Percentiles rank a stretch among this genome's conserved stretches.
These are phyloP conservation scores for Chaetomium tenue DNA, from an alignment of 495 filamentous ascomycete genomes.

Conservation along the genomic window DNA sequence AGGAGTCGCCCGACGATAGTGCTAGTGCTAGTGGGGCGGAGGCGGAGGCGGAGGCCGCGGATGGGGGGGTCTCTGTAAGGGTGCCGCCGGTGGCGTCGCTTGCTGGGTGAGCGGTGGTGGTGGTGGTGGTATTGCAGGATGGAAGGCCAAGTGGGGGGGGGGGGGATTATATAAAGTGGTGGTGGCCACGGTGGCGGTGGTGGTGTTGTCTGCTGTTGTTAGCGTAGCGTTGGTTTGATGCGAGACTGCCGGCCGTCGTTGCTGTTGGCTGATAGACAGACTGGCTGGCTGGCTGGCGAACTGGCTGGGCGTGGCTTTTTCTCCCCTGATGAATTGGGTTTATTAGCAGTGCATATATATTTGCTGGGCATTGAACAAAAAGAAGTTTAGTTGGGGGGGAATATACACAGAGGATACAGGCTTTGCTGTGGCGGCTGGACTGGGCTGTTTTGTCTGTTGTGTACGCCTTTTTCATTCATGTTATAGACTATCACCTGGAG, in stretches of 20 bases:
- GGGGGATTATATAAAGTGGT: neutral
- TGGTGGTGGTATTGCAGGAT: neutral
- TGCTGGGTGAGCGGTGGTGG: neutral
- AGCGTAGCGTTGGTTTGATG: neutral
- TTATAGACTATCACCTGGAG: neutral
- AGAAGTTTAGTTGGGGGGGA: neutral
- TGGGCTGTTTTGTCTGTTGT: neutral
- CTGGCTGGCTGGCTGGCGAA: too few species aligned
- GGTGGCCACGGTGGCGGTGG: neutral
- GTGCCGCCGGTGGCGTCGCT: constrained; percentile 1
- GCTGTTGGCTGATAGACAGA: neutral
- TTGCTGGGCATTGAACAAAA: constrained; percentile 2
- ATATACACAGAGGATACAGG: neutral
- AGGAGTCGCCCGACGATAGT: constrained; percentile 10
- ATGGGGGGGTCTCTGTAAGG: neutral
- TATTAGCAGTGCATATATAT: constrained; percentile 7
- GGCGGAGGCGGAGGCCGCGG: too few species aligned
- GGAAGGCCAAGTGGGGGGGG: too few species aligned
- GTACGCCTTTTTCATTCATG: neutral
- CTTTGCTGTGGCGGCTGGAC: neutral
- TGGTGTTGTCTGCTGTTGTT: neutral
- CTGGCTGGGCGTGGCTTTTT: neutral
- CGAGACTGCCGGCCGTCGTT: neutral
- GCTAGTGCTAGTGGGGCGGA: neutral
- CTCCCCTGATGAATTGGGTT: constrained; percentile 2